Conservation (phyloP, 1,284 basidiomycete species). For the Rhodotorula sp. region DNA sequence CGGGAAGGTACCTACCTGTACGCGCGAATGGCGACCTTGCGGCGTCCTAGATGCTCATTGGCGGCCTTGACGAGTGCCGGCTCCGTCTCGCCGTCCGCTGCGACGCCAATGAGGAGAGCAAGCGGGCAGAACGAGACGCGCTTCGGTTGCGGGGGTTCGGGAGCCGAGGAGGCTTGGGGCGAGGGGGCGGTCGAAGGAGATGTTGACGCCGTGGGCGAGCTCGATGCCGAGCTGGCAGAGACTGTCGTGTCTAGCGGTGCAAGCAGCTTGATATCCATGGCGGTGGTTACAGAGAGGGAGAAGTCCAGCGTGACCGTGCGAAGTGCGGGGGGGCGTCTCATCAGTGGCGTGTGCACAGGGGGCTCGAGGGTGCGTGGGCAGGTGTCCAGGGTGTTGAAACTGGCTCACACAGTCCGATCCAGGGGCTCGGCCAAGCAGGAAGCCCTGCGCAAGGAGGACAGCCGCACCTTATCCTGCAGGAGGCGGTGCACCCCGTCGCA, state of each 20-base stretch:
- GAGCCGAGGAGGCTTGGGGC: no score
- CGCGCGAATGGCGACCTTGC: conserved; percentile 18
- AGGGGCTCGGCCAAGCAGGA: no score
- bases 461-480: no score
- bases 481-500: no score
- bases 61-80: conserved; percentile 10
- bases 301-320: not conserved
- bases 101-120: conserved; percentile 17
- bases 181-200: not conserved
- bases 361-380: no score
- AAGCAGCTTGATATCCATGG: not conserved
- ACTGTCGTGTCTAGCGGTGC: not conserved
- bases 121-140: conserved; percentile 29
- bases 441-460: no score
- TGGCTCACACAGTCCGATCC: no score
- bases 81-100: conserved; percentile 23
- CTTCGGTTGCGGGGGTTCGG: not conserved
- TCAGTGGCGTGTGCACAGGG: not conserved
- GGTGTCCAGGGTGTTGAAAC: no score
- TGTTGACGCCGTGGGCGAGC: no score
- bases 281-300: not conserved
- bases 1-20: conserved; percentile 18
- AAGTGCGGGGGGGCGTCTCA: not conserved
- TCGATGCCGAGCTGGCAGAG: not conserved
- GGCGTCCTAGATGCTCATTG: not conserved